Conservation (phyloP, 1,139 yeast genomes). For the Yamadazyma oceani region DNA sequence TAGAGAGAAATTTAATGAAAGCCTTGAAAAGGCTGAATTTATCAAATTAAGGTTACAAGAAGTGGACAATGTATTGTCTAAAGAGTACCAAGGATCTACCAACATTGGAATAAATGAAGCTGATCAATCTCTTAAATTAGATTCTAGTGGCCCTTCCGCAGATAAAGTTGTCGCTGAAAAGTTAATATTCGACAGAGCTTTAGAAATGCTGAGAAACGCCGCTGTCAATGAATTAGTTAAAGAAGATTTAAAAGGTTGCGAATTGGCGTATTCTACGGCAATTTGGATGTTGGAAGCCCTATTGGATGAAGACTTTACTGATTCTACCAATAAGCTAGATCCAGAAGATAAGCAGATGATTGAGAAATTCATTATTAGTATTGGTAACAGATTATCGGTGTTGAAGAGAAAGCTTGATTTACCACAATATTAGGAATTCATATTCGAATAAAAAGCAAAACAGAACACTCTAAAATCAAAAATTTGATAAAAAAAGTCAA, state of each 20-base stretch:
- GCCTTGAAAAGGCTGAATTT: slow-evolving; percentile 84
- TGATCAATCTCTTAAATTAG: too few species aligned
- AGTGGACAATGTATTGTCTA: slow-evolving; percentile 32
- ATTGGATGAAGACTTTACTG: slow-evolving; percentile 53
- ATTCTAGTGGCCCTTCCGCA: too few species aligned
- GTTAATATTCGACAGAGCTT: slow-evolving; percentile 85
- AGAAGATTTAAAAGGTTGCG: slow-evolving; percentile 77
- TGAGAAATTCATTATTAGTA: slow-evolving; percentile 72
- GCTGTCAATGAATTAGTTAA: slow-evolving; percentile 84
- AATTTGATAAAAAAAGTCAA: neutral
- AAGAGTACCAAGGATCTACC: neutral
- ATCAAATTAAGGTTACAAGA: slow-evolving; percentile 58
- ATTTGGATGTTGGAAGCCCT: slow-evolving; percentile 94
- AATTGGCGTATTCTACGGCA: slow-evolving; percentile 84
- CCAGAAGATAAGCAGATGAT: slow-evolving; percentile 72
- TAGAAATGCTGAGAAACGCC: slow-evolving; percentile 88
- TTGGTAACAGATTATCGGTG: slow-evolving; percentile 65
- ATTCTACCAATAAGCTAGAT: slow-evolving; percentile 44
- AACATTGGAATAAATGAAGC: neutral
- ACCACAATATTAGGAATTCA: neutral
- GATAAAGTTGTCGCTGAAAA: slow-evolving; percentile 73
- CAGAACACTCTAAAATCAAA: too few species aligned
- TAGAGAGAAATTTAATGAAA: slow-evolving; percentile 83
- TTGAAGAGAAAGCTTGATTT: slow-evolving; percentile 46
- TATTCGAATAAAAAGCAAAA: too few species aligned